Conservation (phyloP, 2,329 filamentous ascomycete species). For the Cladorrhinum sp. region DNA sequence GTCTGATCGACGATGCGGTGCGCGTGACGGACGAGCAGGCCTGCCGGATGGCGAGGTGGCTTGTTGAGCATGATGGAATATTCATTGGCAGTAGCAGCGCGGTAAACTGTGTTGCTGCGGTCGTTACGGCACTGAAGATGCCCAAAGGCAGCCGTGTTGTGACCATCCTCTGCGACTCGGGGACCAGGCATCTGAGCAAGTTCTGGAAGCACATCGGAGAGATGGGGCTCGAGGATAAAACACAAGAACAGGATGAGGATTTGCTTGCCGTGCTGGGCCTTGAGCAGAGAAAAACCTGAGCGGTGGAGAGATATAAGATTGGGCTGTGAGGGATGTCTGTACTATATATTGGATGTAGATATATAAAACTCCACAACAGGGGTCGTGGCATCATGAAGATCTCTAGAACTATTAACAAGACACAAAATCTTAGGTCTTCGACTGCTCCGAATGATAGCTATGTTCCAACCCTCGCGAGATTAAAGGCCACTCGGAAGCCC, state of each 20-base stretch:
- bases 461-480: too few species aligned
- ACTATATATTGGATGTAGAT: not conserved
- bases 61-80: conserved; percentile 92
- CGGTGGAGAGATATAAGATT: not conserved
- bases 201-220: conserved; percentile 75
- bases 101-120: conserved; percentile 89
- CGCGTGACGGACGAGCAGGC: conserved; percentile 87
- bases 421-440: too few species aligned
- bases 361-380: not conserved
- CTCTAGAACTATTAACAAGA: not conserved
- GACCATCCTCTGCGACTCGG: conserved; percentile 83
- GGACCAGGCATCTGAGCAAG: conserved; percentile 78
- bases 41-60: conserved; percentile 88
- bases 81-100: conserved; percentile 93
- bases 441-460: too few species aligned
- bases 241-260: conserved; percentile 40
- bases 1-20: conserved; percentile 86
- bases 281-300: conserved; percentile 19
- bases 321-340: not conserved
- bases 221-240: conserved; percentile 62
- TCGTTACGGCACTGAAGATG: conserved; percentile 62
- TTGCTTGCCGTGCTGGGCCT: conserved; percentile 52
- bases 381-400: not conserved
- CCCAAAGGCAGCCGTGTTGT: conserved; percentile 64
- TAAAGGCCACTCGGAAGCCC: too few species aligned